Evolutionary conservation across 1,139 yeast species (phyloP), one percentile per base, ranked within the genome.

Genomic region (Pichia terricola): DNA sequence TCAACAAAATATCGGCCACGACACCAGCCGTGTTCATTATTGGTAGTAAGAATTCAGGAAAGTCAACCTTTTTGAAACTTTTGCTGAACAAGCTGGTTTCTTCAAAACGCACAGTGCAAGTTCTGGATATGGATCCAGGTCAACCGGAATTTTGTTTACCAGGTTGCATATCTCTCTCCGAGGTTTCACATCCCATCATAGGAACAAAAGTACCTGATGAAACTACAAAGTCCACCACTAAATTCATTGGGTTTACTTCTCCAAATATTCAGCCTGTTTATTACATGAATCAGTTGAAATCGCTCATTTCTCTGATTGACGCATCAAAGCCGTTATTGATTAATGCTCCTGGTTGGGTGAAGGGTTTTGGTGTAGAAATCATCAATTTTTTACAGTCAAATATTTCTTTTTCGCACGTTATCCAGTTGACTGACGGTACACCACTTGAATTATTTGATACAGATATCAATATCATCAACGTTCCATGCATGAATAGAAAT

Each of bases 261-360:
- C 94, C 96, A 1, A 79, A 80, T 50, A 79, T 78, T 40, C 75
- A 74, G 38, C 95, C 96, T 0, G 55, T 61, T 0, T 63, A 72
- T 36, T 89, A 85, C 57, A 49, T 77, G 5, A 47, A 60, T 0
- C 65, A 75, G 27, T 65, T 80, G 1, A 59, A 63, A 30, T 63
- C 68, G 8, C 60, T 89, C 26, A 61, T 75, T 22, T 27, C 39
- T 5, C 33, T 35, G 37, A 46, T 53, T 9, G 57, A 64, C 38
- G 58, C 64, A 39, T 38, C 43, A 5, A 64, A 70, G 26, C 70
- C 74, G 8, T 63, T 88, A 10, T 61, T 91, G 1, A 70, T 89
- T 3, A 89, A 89, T 54, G 78, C 94, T 0, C 94, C 96, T 0
- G 96, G 97, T 0, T 89, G 96, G 96, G 75, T 88, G 28, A 85